These are phyloP conservation scores for Umbelopsis sp. DNA, from an alignment of 192 early-diverging fungal species.

Conservation along the genomic window DNA sequence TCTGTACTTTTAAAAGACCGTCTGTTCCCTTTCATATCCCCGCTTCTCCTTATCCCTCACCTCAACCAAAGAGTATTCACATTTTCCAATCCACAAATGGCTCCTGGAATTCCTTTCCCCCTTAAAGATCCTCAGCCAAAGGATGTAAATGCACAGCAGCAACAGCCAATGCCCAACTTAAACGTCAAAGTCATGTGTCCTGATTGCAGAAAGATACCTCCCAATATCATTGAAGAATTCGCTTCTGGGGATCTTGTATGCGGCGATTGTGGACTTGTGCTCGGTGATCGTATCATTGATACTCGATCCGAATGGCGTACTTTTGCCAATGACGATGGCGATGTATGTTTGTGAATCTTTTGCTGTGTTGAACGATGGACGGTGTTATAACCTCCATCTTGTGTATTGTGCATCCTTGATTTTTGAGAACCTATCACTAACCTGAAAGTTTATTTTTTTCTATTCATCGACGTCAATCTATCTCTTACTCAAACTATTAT, in stretches of 20 bases:
- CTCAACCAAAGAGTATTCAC: too few species aligned
- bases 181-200: slow-evolving; percentile 66
- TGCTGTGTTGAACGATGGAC: not conserved
- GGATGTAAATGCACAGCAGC: slow-evolving; percentile 19
- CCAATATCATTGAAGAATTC: slow-evolving; percentile 93
- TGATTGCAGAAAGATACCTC: slow-evolving; percentile 76
- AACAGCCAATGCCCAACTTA: slow-evolving; percentile 43
- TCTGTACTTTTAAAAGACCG: too few species aligned
- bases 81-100: not conserved
- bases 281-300: slow-evolving; percentile 89
- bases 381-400: not conserved
- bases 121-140: slow-evolving; percentile 18
- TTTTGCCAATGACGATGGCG: slow-evolving; percentile 87
- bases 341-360: slow-evolving; percentile 37
- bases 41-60: too few species aligned
- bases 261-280: slow-evolving; percentile 85
- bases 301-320: slow-evolving; percentile 98
- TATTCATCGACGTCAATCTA: not conserved
- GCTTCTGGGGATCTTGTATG: slow-evolving; percentile 87
- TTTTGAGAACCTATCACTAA: not conserved
- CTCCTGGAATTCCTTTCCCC: slow-evolving; percentile 20
- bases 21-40: too few species aligned
- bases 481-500: not conserved
- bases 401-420: too few species aligned
- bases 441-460: not conserved